Percentiles rank a stretch among this genome's conserved stretches.
These are phyloP conservation scores for Pseudomonodictys pantanalensis DNA, from an alignment of 495 filamentous ascomycete species.

Conservation along the genomic window DNA sequence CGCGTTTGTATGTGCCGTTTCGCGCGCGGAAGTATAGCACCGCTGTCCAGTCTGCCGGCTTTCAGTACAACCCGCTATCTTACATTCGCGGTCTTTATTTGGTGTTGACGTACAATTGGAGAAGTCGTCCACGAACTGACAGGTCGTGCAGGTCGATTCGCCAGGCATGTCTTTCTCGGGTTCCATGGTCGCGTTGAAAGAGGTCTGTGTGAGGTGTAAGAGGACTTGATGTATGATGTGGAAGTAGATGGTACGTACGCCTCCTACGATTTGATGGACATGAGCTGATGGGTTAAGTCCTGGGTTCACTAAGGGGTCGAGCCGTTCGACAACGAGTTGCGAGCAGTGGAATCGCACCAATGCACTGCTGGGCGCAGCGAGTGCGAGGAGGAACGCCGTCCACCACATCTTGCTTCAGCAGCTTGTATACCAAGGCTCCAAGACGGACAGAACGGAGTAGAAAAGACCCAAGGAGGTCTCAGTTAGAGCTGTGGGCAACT, in stretches of 20 bases:
- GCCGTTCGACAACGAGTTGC: conserved; percentile 24
- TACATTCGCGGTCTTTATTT: too few species aligned
- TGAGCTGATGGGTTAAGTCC: conserved; percentile 36
- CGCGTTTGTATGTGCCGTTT: conserved; percentile 28
- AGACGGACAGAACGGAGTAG: neutral
- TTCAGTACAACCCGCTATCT: too few species aligned
- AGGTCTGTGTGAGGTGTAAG: conserved; percentile 1
- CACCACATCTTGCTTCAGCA: conserved; percentile 15
- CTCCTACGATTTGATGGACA: conserved; percentile 50
- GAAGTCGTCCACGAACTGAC: conserved; percentile 31
- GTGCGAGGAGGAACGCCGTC: conserved; percentile 14
- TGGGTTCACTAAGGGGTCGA: conserved; percentile 25
- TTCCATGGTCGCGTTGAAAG: conserved; percentile 29
- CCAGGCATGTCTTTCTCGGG: conserved; percentile 28
- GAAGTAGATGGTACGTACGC: conserved; percentile 13
- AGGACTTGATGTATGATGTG: neutral
- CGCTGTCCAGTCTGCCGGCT: conserved; percentile 14
- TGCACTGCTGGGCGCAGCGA: conserved; percentile 21
- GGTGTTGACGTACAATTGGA: neutral
- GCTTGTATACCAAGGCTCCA: neutral
- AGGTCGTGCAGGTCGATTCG: conserved; percentile 31
- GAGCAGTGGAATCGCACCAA: conserved; percentile 30
- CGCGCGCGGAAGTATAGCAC: conserved; percentile 29
- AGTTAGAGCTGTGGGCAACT: too few species aligned
- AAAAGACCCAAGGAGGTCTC: neutral